These are phyloP conservation scores for Aspergillus brunneoviolaceus DNA, from an alignment of 2,329 filamentous ascomycete species.

Conservation along the genomic window DNA sequence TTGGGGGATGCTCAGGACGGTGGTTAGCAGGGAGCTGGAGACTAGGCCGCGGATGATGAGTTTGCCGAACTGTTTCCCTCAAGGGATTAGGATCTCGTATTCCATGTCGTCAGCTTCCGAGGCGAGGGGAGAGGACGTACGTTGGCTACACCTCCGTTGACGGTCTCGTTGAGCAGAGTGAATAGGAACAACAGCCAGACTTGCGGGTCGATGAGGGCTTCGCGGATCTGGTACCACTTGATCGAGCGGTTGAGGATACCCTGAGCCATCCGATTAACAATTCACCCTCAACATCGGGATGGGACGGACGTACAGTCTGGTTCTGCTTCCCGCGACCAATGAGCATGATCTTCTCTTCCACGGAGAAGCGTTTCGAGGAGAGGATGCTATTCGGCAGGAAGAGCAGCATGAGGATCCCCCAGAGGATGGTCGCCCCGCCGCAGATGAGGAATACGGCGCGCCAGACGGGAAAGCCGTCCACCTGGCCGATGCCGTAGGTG, in stretches of 20 bases:
- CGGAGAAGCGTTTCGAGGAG: conserved; percentile 42
- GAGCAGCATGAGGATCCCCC: conserved; percentile 41
- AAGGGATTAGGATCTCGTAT: not conserved
- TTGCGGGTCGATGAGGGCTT: conserved; percentile 48
- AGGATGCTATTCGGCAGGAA: conserved; percentile 49
- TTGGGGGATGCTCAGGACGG: conserved; percentile 55
- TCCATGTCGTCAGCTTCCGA: too few species aligned
- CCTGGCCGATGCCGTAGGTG: conserved; percentile 42
- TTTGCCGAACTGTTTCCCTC: conserved; percentile 46
- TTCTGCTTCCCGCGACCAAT: conserved; percentile 36
- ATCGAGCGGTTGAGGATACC: conserved; percentile 51
- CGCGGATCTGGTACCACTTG: conserved; percentile 50
- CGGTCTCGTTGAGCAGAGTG: conserved; percentile 53
- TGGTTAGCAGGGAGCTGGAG: conserved; percentile 49
- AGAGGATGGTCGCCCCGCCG: conserved; percentile 45
- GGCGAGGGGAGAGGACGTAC: not conserved
- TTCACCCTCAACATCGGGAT: too few species aligned
- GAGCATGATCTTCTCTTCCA: conserved; percentile 47
- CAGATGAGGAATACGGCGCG: conserved; percentile 48
- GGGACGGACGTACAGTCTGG: conserved; percentile 8
- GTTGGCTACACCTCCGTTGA: conserved; percentile 55
- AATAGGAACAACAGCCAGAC: conserved; percentile 49
- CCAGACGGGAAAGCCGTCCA: conserved; percentile 45
- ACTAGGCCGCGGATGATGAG: conserved; percentile 52
- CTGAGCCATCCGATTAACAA: not conserved